phyloP scores from a whole-genome alignment of 2,329 filamentous ascomycete genomes.

The Diaporthe capsici region DNA sequence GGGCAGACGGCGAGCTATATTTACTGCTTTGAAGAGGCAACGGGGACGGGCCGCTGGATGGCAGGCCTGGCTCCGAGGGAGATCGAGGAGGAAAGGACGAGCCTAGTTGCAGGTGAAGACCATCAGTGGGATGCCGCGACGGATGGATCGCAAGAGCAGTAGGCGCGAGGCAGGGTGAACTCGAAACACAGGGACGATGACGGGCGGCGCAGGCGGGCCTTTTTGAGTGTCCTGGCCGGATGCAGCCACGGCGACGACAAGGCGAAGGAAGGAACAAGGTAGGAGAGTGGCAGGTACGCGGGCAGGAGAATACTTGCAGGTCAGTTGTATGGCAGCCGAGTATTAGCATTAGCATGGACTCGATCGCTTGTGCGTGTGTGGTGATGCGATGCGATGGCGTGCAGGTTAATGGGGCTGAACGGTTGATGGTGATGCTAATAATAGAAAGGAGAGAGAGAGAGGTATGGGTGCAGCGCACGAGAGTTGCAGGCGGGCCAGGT shows the following conservation, averaged over 20 bases:
- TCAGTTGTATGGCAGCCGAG: slow-evolving; percentile 27
- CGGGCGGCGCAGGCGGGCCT: slow-evolving; percentile 39
- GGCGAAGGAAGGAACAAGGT: slow-evolving; percentile 9
- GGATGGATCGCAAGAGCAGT: slow-evolving; percentile 29
- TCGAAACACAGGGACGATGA: slow-evolving; percentile 37
- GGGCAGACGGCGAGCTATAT: slow-evolving; percentile 31
- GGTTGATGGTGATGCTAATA: slow-evolving; percentile 31
- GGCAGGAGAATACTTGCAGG: slow-evolving; percentile 13
- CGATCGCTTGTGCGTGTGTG: slow-evolving; percentile 1
- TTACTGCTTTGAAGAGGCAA: background rate
- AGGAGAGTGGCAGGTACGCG: background rate
- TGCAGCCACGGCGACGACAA: slow-evolving; percentile 24
- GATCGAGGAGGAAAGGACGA: slow-evolving; percentile 13
- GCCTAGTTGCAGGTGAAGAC: slow-evolving; percentile 3
- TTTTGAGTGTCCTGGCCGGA: slow-evolving; percentile 40
- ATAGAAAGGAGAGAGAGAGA: slow-evolving; percentile 36
- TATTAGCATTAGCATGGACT: slow-evolving; percentile 32
- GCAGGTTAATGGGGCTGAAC: slow-evolving; percentile 33
- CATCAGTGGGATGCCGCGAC: slow-evolving; percentile 11
- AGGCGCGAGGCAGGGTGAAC: slow-evolving; percentile 30
- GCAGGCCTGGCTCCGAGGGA: slow-evolving; percentile 12
- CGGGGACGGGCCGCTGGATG: slow-evolving; percentile 19
- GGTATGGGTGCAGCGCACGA: slow-evolving; percentile 33
- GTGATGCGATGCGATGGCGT: slow-evolving; percentile 33
- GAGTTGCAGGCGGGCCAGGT: slow-evolving; percentile 30